phyloP scores from a whole-genome alignment of 805 yeast species.

The Sugiyamaella floridensis region DNA sequence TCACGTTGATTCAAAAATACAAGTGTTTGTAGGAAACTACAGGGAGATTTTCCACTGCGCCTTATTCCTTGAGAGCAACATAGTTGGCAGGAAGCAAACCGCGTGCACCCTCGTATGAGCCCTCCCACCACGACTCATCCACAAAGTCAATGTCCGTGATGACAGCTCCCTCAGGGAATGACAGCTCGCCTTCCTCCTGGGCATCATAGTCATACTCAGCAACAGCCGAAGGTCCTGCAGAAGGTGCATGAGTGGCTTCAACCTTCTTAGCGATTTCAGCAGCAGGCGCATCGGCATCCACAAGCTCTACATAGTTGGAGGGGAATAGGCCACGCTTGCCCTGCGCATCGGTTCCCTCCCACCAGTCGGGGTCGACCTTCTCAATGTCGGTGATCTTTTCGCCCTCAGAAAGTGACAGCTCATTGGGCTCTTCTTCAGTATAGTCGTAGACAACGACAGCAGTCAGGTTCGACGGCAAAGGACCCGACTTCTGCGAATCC shows the following conservation, averaged over 20 bases:
- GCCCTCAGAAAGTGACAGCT: constrained; percentile 59
- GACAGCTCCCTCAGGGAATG: constrained; percentile 74
- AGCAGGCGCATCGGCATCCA: constrained; percentile 28
- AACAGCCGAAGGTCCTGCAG: constrained; percentile 42
- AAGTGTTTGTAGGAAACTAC: not conserved
- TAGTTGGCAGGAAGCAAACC: constrained; percentile 91
- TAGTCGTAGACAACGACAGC: constrained; percentile 84
- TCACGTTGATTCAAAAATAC: not conserved
- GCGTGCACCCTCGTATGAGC: constrained; percentile 67
- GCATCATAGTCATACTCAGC: constrained; percentile 82
- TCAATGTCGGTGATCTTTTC: constrained; percentile 61
- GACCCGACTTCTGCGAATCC: constrained; percentile 9
- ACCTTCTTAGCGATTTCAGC: constrained; percentile 15
- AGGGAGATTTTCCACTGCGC: too few species aligned
- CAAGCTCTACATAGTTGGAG: constrained; percentile 63
- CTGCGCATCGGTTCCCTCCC: constrained; percentile 71
- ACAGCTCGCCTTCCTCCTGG: constrained; percentile 84
- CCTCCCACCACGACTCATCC: constrained; percentile 98
- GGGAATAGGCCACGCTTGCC: constrained; percentile 91
- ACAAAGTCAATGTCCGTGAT: constrained; percentile 80
- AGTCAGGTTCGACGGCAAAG: constrained; percentile 22
- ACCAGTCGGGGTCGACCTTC: constrained; percentile 73
- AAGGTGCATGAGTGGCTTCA: constrained; percentile 14
- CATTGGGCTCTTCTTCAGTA: constrained; percentile 69
- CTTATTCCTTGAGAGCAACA: constrained; percentile 37